Conservation (phyloP, 1,139 yeast genomes). For the Lodderomyces jiufengensis region DNA sequence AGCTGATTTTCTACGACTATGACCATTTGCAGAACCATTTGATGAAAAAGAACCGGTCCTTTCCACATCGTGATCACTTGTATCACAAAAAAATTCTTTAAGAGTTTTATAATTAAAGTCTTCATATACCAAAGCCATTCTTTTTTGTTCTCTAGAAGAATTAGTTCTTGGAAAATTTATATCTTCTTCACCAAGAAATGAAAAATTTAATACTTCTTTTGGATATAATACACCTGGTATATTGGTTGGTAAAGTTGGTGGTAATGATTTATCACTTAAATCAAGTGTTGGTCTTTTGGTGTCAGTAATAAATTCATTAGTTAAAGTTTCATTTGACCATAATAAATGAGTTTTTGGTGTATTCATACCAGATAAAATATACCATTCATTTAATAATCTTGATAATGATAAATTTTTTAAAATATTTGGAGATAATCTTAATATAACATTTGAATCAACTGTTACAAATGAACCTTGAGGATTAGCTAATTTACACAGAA, state of each 20-base stretch:
- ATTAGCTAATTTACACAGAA: conserved; percentile 1
- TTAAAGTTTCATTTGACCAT: conserved; percentile 18
- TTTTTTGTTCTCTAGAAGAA: conserved; percentile 12
- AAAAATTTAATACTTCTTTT: conserved; percentile 18
- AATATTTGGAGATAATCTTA: conserved; percentile 27
- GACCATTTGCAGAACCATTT: neutral
- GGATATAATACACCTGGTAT: conserved; percentile 32
- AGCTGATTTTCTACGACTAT: conserved; percentile 3
- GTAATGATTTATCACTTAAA: conserved; percentile 12
- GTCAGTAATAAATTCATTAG: conserved; percentile 13
- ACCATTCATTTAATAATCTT: conserved; percentile 36
- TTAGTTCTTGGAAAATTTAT: conserved; percentile 1
- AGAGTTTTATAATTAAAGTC: conserved; percentile 24
- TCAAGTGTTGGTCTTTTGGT: conserved; percentile 10
- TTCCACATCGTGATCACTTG: conserved; percentile 1
- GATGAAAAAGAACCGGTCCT: conserved; percentile 9
- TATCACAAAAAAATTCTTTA: conserved; percentile 9
- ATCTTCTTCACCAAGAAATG: conserved; percentile 4
- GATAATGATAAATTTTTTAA: conserved; percentile 19
- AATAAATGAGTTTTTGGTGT: conserved; percentile 17
- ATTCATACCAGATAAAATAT: conserved; percentile 25
- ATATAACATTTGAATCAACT: conserved; percentile 18
- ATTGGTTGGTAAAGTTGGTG: conserved; percentile 26
- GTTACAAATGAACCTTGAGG: conserved; percentile 1
- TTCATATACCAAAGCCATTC: conserved; percentile 27